Percentiles rank a stretch among this genome's conserved stretches.
Conservation (phyloP, 495 filamentous ascomycete species). For the Penicillium arizonense region DNA sequence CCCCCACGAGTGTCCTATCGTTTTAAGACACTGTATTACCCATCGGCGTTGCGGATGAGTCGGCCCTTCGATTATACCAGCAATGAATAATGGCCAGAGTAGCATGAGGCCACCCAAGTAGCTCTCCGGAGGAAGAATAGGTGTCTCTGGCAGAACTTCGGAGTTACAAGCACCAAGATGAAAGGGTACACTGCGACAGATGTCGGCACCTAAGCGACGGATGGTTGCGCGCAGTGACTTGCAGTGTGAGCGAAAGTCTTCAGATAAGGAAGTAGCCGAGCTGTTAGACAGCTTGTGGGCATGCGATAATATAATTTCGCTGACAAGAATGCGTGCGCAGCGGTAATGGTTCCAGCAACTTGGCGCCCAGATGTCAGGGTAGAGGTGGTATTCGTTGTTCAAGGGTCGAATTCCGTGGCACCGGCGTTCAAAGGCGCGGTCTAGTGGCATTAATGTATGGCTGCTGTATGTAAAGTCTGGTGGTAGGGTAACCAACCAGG, state of each 20-base stretch:
- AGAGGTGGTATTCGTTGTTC: constrained; percentile 4
- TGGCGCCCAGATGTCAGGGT: constrained; percentile 4
- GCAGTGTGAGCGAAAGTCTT: constrained; percentile 2
- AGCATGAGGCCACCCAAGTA: constrained; percentile 4
- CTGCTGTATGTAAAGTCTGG: constrained; percentile 3
- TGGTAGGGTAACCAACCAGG: constrained; percentile 2
- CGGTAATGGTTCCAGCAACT: constrained; percentile 6
- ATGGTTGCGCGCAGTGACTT: background rate
- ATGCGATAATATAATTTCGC: constrained; percentile 1
- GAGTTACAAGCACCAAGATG: constrained; percentile 5
- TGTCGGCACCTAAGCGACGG: background rate
- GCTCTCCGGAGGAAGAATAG: constrained; percentile 1
- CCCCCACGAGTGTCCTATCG: background rate
- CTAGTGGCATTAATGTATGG: constrained; percentile 2
- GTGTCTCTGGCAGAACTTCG: background rate
- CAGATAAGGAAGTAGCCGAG: background rate
- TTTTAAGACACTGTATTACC: background rate
- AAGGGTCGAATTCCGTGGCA: constrained; percentile 1
- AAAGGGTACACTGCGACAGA: constrained; percentile 3
- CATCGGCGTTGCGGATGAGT: background rate
- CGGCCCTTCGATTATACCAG: constrained; percentile 1
- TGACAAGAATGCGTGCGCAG: constrained; percentile 2
- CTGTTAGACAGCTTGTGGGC: background rate
- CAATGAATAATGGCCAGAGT: constrained; percentile 5
- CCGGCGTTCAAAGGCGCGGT: background rate